Evolutionary conservation across 2,329 filamentous ascomycete species (phyloP).

Genomic region (Macrophomina phaseolina): DNA sequence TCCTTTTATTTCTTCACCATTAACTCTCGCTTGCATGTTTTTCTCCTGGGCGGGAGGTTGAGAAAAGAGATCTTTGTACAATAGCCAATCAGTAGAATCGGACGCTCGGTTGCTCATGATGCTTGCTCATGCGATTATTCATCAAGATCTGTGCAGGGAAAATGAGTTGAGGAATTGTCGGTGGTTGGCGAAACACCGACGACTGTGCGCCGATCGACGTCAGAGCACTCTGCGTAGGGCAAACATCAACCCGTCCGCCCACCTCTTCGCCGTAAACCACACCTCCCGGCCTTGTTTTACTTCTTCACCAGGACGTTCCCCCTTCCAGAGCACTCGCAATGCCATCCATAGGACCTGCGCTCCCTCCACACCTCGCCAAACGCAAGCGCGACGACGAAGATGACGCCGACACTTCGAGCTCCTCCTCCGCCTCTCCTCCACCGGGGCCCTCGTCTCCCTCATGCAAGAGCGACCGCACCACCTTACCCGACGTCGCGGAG

Average conservation of each 20-base stretch:
- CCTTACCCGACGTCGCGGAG: conserved; percentile 48
- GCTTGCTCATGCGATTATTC: too few relatives aligned
- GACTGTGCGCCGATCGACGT: conserved; percentile 17
- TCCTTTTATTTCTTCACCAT: not conserved
- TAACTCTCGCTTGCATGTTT: not conserved
- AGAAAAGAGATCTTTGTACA: conserved; percentile 8
- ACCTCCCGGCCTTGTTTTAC: not conserved
- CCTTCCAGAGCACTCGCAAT: conserved; percentile 48
- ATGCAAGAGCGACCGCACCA: conserved; percentile 28
- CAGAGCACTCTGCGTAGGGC: not conserved
- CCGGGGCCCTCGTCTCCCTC: conserved; percentile 33
- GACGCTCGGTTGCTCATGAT: conserved; percentile 1
- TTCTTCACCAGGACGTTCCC: not conserved
- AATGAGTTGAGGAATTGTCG: not conserved
- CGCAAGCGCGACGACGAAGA: conserved; percentile 56
- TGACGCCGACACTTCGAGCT: conserved; percentile 30
- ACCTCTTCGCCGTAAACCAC: not conserved
- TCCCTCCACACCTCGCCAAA: conserved; percentile 69
- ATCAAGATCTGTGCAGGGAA: not conserved
- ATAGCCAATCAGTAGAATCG: conserved; percentile 17
- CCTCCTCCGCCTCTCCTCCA: conserved; percentile 33
- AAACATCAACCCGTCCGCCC: not conserved
- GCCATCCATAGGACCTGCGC: conserved; percentile 72
- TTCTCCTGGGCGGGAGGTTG: not conserved
- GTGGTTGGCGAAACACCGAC: conserved; percentile 4